Base-by-base conservation (phyloP, 495 filamentous ascomycete species). In the Filosporella fistucella region DNA sequence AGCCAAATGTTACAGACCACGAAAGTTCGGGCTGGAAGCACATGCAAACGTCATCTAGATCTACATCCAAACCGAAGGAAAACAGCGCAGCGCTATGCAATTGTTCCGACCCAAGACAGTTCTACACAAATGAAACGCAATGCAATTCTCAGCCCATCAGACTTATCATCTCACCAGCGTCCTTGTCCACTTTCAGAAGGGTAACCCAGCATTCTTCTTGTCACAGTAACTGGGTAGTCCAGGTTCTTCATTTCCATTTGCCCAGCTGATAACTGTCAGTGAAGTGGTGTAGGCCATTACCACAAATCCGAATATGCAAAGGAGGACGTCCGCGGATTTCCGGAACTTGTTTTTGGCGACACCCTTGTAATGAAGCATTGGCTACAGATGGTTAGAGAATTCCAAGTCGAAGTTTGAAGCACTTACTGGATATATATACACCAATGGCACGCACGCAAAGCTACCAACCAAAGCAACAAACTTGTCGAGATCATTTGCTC, bases 361-460 rank as follows among this genome's bases (percentile, higher is more conserved):
- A 29, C 77, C 90, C 60, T 75, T 84, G 61, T 84, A 81, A 63
- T 98, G 93, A 14, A 98, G 77, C 55, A 97, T 74, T 28, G 93
- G 90, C 89, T 95, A 54, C 36, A 37, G 20, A 20, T 41, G 24
- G 14, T 41, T 38, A 60, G 25, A 13, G 9, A 8, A 18, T 41
- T 22, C 12, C 11, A 17, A 5, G 32, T 30, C 29, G 20, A 26
- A 14, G 29, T 33, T 29, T 18, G 32, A 12, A 38, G 23, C 10
- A 36, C 39, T 69, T 76, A 95, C 90, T 44, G 93, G 94, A 63
- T 98, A 98, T 37, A 98, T 94, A 60, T 96, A 97, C 55, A 97
- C 91, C 53, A 98, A 70, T 23, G 93, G 93, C 60, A 98, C 89
- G 67, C 93, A 98, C 50, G 93, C 93, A 70, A 98, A 97, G 66